Percentiles rank a stretch among this genome's conserved stretches.
These are phyloP conservation scores for Psophocarpus tetragonolobus DNA, from an alignment of 306 rosid species.

Conservation along the genomic window DNA sequence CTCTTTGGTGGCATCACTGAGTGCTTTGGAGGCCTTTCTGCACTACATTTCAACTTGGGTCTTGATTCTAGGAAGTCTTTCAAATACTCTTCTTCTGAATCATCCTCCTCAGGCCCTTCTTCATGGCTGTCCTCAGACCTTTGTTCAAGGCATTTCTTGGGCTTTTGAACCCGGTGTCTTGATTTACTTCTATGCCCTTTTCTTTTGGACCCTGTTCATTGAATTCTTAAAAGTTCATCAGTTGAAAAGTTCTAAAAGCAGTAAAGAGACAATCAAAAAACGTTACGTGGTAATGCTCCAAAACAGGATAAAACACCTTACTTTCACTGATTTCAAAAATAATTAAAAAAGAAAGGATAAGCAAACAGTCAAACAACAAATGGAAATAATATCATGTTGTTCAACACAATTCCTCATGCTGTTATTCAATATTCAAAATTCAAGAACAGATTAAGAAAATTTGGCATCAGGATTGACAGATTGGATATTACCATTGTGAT, in stretches of 20 bases:
- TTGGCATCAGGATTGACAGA: background rate
- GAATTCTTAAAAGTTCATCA: constrained; percentile 25
- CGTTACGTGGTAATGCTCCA: background rate
- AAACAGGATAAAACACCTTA: background rate
- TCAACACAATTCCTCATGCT: background rate
- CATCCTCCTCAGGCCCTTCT: constrained; percentile 21
- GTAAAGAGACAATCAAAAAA: background rate
- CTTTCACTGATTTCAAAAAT: background rate
- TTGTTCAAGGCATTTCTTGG: constrained; percentile 19
- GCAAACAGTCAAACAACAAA: background rate
- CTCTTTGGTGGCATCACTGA: constrained; percentile 21
- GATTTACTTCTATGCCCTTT: constrained; percentile 32
- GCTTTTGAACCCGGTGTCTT: constrained; percentile 17
- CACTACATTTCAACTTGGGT: constrained; percentile 23
- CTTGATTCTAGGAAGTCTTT: constrained; percentile 38
- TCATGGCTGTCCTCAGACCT: constrained; percentile 10
- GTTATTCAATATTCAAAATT: background rate
- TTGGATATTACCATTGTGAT: background rate
- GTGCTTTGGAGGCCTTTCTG: constrained; percentile 31
- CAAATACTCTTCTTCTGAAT: constrained; percentile 36
- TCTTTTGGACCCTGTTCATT: constrained; percentile 41
- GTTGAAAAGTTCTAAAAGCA: background rate
- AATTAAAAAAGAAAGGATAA: background rate
- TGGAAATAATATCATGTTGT: background rate
- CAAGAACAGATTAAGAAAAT: constrained; percentile 1